A percentile compares a stretch with the other conserved stretches of the same genome.
These are phyloP conservation scores for Alternaria consortialis DNA, from an alignment of 2,329 filamentous ascomycete genomes.

Conservation along the genomic window DNA sequence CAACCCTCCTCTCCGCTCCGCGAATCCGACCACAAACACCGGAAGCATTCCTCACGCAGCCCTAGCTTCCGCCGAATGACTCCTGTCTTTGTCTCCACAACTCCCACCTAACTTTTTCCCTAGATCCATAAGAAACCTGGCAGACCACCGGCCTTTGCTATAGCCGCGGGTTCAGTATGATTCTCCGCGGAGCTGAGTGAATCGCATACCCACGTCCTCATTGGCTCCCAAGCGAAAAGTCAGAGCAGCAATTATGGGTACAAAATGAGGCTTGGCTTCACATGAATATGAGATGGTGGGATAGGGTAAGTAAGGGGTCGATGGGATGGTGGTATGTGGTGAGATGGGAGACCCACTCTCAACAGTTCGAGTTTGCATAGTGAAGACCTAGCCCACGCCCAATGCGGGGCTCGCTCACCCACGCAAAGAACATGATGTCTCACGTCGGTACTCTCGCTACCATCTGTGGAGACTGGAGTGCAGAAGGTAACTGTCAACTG, in stretches of 20 bases:
- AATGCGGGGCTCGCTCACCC: constrained; percentile 4
- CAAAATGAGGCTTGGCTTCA: neutral
- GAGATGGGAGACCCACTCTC: constrained; percentile 25
- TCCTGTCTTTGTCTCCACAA: neutral
- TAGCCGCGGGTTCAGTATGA: neutral
- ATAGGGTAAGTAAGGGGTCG: constrained; percentile 6
- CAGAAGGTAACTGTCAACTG: constrained; percentile 3
- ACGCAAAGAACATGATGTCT: neutral
- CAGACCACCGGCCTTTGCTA: neutral
- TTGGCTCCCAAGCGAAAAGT: neutral
- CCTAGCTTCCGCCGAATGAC: constrained; percentile 12
- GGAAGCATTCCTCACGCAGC: constrained; percentile 10
- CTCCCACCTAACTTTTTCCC: neutral
- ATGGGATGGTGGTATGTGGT: neutral
- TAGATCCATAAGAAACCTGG: neutral
- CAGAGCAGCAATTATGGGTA: neutral
- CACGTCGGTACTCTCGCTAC: constrained; percentile 3
- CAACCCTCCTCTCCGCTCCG: constrained; percentile 1
- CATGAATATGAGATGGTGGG: neutral
- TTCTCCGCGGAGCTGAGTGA: neutral
- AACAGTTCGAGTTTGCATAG: constrained; percentile 26
- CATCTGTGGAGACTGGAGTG: constrained; percentile 18
- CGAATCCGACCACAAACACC: neutral
- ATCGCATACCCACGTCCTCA: neutral
- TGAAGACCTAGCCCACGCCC: neutral